Evolutionary conservation across 768 basidiomycete genomes (phyloP).

Genomic region (Amanita rimosa): DNA sequence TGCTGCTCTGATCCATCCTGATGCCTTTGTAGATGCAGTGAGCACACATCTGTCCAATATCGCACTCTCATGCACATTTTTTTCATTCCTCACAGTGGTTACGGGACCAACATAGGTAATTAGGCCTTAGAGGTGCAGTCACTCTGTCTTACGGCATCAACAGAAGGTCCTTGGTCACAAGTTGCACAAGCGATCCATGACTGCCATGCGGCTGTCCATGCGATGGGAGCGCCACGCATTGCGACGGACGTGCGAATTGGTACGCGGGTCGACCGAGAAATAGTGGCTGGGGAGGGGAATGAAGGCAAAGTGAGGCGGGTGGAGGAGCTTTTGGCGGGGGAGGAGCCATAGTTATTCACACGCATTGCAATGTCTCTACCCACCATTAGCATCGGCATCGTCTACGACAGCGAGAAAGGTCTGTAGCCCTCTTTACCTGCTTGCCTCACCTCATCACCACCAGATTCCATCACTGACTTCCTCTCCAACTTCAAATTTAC

Average conservation of each 20-base stretch:
- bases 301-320: slow-evolving; percentile 73
- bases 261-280: slow-evolving; percentile 65
- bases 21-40: slow-evolving; percentile 50
- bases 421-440: neutral
- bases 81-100: slow-evolving; percentile 44
- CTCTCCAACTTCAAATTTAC: slow-evolving; percentile 54
- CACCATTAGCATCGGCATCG: slow-evolving; percentile 44
- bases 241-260: slow-evolving; percentile 95
- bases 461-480: slow-evolving; percentile 64
- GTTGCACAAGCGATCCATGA: slow-evolving; percentile 85
- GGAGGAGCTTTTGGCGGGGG: slow-evolving; percentile 56
- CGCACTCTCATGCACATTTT: neutral
- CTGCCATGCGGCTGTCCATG: slow-evolving; percentile 83
- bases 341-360: slow-evolving; percentile 20
- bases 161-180: slow-evolving; percentile 78
- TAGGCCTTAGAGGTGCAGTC: neutral
- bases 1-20: slow-evolving; percentile 3
- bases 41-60: slow-evolving; percentile 15
- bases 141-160: slow-evolving; percentile 1
- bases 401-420: slow-evolving; percentile 71
- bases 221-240: slow-evolving; percentile 59
- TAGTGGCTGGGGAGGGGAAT: slow-evolving; percentile 60
- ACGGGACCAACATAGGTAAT: slow-evolving; percentile 80
- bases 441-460: neutral
- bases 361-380: slow-evolving; percentile 51